Evolutionary conservation across 352 stramenopile genomes (phyloP), one percentile per base, ranked within the genome.

Genomic region (Pythium scleroteichum): DNA sequence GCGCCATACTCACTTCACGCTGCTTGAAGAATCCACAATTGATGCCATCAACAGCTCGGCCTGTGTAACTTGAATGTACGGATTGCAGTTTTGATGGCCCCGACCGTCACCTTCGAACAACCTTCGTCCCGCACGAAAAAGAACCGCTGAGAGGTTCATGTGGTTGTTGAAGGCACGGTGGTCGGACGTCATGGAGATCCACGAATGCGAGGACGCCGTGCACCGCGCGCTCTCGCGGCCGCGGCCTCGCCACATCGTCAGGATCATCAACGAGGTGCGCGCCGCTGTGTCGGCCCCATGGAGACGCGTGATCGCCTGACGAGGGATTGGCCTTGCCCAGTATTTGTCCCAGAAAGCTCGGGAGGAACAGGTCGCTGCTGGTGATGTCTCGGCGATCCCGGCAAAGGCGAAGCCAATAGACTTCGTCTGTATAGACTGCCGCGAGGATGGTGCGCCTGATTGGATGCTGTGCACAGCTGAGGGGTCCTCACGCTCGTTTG

Each of bases 381-480:
- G 41, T 4, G 20, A 40, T 9, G 24, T 27, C n/a, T 20, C 14
- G 10, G 32, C 51, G 10, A 29, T 14, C 26, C 29, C 51, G 1
- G 49, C 29, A 16, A 64, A 58, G 55, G 38, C 48, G 49, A 47
- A 32, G 16, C 6, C 72, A 7, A 64, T 93, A 27, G 78, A 89
- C 59, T 93, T 93, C 50, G 79, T 90, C 41, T 93, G 84, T 60
- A 71, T 93, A 22, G 79, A 91, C 46, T 93, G 83, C 66, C 72
- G 79, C 22, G 66, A 82, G n/a, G 79, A 90, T 44, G 83, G 83
- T 88, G 23, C 24, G 29, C 10, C 5, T 5, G 5, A 10, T 35
- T 10, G 29, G 5, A 35, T 33, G 26, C n/a, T 47, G 38, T 4
- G 7, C 38, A 20, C 38, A 20, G 17, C 38, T 14, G 8, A 39